Evolutionary conservation across 225 moss, liverwort and hornwort species (phyloP), one percentile per base, ranked within the genome.

Genomic region (Antitrichia curtipendula): DNA sequence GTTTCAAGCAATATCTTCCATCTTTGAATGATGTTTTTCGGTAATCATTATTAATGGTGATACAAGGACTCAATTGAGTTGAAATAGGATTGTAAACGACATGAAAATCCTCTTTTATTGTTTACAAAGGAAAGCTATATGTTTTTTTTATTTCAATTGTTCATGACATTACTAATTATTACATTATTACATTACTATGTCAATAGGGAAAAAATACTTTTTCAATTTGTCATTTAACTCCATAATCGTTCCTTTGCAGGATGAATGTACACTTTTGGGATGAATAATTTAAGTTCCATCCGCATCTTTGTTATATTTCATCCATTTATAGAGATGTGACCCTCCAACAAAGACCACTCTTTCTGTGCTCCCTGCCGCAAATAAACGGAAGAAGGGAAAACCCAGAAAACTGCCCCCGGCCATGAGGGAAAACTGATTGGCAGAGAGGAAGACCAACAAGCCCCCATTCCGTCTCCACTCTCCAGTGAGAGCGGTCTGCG

Each of bases 221-320:
- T 74, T 19, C 5, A 49, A 31, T 20, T 32, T 43, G 2, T 12
- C 12, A 0, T 20, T 31, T 4, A 29, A 31, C 12, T 74, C 41
- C 41, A 25, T 5, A 25, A 41, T 41, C 0, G 0, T 4, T 19
- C 11, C 29, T 18, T 13, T 5, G 0, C 19, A 0, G 19, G 18
- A 31, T 73, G 49, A 20, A 31, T 18, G 29, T 18, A 7, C 2
- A 17, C 2, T 74, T 7, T 31, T 11, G 0, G 7, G 12, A 49
- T 4, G 3, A 18, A 11, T 11, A 47, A 18, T 12, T 4, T 0
- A 11, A 32, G 2, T 12, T 3, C 3, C 74, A 49, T 50, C 8
- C 0, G 0, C 11, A 18, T 19, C 11, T 47, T 73, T 2, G n/a
- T n/a, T 29, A 45, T 29, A 4, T 47, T 29, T 31, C 18, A 47